Percentiles rank a stretch among this genome's conserved stretches.
phyloP scores from a whole-genome alignment of 1,284 basidiomycete genomes.

The Ceratobasidium sp. region DNA sequence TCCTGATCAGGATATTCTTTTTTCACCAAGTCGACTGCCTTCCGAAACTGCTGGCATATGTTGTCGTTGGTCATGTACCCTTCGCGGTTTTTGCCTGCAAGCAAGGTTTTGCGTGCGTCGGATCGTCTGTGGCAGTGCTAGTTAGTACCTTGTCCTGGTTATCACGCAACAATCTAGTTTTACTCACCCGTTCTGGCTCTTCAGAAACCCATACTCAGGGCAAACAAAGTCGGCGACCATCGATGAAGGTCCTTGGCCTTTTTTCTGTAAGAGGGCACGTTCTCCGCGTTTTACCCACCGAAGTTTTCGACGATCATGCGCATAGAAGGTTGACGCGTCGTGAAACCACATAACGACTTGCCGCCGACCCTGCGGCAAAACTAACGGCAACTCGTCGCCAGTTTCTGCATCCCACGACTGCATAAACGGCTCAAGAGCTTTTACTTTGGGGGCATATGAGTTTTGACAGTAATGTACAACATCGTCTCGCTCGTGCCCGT shows the following conservation, averaged over 20 bases:
- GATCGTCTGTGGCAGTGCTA: constrained; percentile 44
- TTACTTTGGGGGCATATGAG: constrained; percentile 17
- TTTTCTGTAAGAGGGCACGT: constrained; percentile 56
- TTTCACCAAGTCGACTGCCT: constrained; percentile 58
- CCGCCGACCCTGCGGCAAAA: constrained; percentile 5
- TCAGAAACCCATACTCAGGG: constrained; percentile 60
- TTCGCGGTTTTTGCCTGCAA: constrained; percentile 64
- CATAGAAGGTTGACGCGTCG: constrained; percentile 62
- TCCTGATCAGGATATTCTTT: constrained; percentile 53
- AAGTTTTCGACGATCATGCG: constrained; percentile 57
- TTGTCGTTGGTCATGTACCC: constrained; percentile 60
- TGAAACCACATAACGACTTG: constrained; percentile 53
- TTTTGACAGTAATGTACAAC: constrained; percentile 47
- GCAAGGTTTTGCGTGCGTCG: constrained; percentile 55
- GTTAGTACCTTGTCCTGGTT: background rate
- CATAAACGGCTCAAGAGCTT: background rate
- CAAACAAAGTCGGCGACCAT: constrained; percentile 66
- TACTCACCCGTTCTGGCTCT: constrained; percentile 54
- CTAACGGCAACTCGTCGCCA: background rate
- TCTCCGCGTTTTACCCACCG: too few relatives aligned
- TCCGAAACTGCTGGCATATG: constrained; percentile 54
- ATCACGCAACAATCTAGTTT: background rate
- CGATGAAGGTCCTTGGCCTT: constrained; percentile 60
- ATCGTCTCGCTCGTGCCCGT: constrained; percentile 49
- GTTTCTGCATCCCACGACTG: background rate